phyloP scores from a whole-genome alignment of 306 rosid genomes.

The Carpinus viminea region DNA sequence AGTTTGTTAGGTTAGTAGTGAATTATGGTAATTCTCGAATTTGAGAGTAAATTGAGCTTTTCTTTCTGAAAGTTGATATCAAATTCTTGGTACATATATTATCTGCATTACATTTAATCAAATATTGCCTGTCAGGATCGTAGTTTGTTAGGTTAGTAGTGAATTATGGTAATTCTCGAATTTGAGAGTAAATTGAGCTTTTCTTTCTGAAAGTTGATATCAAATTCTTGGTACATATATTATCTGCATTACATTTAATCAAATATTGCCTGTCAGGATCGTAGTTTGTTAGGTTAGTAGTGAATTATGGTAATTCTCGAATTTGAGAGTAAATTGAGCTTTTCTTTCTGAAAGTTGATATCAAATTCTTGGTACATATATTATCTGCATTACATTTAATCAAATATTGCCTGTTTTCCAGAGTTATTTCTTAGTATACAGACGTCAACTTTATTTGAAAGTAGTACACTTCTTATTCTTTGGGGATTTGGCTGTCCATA shows the following conservation, averaged over 20 bases:
- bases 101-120: not conserved
- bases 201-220: not conserved
- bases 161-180: not conserved
- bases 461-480: not conserved
- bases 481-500: not conserved
- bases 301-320: not conserved
- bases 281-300: not conserved
- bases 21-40: not conserved
- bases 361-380: not conserved
- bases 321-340: not conserved
- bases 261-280: not conserved
- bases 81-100: not conserved
- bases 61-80: not conserved
- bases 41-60: not conserved
- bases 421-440: not conserved
- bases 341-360: not conserved
- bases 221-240: not conserved
- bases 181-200: not conserved
- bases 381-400: not conserved
- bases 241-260: not conserved
- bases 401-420: not conserved
- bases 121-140: not conserved
- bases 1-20: not conserved
- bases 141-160: not conserved
- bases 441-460: not conserved